Evolutionary conservation across 257 asterid genomes (phyloP).

Genomic region (Echites panduratus): DNA sequence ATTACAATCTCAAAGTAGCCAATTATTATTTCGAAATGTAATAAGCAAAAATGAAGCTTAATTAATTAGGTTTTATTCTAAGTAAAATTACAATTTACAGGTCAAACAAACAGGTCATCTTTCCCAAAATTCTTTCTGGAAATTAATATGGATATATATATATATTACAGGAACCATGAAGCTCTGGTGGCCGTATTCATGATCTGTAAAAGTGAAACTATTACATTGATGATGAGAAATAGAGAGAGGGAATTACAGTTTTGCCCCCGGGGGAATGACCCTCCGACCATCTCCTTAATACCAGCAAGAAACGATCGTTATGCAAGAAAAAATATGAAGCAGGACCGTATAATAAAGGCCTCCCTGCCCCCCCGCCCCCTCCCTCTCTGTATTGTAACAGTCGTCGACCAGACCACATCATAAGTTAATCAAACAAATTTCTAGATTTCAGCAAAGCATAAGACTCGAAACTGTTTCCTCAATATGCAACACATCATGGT

Average conservation of each 20-base stretch:
- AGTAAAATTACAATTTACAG: no score
- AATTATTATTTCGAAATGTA: not conserved
- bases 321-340: slow-evolving; percentile 18
- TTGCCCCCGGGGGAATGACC: not conserved
- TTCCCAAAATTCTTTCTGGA: not conserved
- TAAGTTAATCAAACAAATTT: slow-evolving; percentile 26
- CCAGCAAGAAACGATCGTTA: slow-evolving; percentile 23
- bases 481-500: slow-evolving; percentile 27
- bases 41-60: not conserved
- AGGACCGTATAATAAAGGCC: not conserved
- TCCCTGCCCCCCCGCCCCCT: no score
- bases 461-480: slow-evolving; percentile 21
- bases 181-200: not conserved
- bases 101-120: not conserved
- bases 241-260: not conserved
- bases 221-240: not conserved
- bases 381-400: slow-evolving; percentile 1
- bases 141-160: not conserved
- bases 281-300: slow-evolving; percentile 39
- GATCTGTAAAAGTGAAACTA: slow-evolving; percentile 7
- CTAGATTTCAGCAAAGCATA: slow-evolving; percentile 30
- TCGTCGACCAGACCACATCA: slow-evolving; percentile 17
- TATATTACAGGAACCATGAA: not conserved
- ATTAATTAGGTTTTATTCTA: not conserved
- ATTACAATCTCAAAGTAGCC: not conserved